Base-by-base conservation (phyloP, 1,139 yeast species). In the Saccharomyces uvarum region DNA sequence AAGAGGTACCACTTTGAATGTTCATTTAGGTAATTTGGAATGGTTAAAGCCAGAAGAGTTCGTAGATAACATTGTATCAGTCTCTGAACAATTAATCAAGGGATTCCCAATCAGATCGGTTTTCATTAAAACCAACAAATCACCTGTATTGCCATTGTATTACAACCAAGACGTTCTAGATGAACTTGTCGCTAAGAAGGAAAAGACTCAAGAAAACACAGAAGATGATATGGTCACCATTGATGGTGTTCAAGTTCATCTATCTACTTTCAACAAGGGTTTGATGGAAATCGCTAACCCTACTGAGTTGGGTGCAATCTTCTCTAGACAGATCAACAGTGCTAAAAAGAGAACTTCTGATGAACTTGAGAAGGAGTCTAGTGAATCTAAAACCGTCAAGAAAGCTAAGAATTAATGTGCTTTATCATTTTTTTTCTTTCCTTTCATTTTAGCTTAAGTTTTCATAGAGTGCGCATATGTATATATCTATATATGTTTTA, bases 81-180 rank as follows among this genome's bases (percentile, higher is more conserved):
- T 88, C 8, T 73, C 82, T 48, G 69, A 74, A 27, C 73, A 75
- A 47, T 78, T 91, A 59, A 70, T 77, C 26, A 68, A 71, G 28
- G 67, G 80, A 63, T 74, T 73, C 44, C 75, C 75, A 49, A 69
- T 85, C 56, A 83, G 88, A 70, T 76, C 84, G 48, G 74, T 89
- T 49, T 82, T 82, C 71, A 70, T 91, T 61, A 89, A 89, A 74
- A 78, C 93, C 13, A 74, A 77, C 54, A 70, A 73, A 49, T 88
- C 97, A 26, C 97, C 97, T 28, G 81, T 93, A 21, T 76, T 93
- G 65, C 98, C 99, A 47, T 76, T 93, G 58, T 93, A 77, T 73
- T 81, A 84, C 66, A 76, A 86, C 50, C 85, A 85, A 42, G 77
- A 76, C 57, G 76, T 88, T 51, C 82, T 80, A 69, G 78, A 73